phyloP scores from a whole-genome alignment of 257 asterid species.

The Salvia hispanica region DNA sequence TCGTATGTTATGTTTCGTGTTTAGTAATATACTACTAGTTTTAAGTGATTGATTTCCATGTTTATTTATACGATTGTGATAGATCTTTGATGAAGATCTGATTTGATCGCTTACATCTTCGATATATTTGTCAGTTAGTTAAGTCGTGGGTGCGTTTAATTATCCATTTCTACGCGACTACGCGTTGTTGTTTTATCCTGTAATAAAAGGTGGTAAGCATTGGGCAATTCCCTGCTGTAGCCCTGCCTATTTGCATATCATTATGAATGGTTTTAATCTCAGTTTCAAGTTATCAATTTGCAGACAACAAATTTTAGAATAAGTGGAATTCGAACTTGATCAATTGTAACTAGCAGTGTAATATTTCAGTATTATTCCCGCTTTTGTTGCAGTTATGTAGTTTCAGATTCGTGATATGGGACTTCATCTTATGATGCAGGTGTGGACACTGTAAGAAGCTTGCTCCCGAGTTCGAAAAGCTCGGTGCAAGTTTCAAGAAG shows the following conservation, averaged over 20 bases:
- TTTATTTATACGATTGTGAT: neutral
- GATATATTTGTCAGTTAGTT: neutral
- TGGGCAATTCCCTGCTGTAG: neutral
- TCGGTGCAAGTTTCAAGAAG: conserved; percentile 90
- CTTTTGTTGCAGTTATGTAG: conserved; percentile 18
- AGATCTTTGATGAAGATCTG: conserved; percentile 18
- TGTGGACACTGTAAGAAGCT: conserved; percentile 98
- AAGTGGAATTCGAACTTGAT: no score
- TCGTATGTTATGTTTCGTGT: neutral
- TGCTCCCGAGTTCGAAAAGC: conserved; percentile 92
- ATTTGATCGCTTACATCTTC: neutral
- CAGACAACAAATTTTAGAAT: no score
- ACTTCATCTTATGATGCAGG: conserved; percentile 50
- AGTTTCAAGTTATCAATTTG: no score
- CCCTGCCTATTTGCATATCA: no score
- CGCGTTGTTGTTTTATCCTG: neutral
- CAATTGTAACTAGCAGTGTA: no score
- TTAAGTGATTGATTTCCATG: neutral
- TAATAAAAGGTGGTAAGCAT: neutral
- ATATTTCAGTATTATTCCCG: neutral
- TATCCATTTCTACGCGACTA: no score
- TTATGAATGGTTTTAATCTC: no score
- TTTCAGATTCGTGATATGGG: conserved; percentile 13
- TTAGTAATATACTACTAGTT: neutral
- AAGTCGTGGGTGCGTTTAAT: neutral